Percentiles rank a stretch among this genome's conserved stretches.
Conservation (phyloP, 2,329 filamentous ascomycete genomes). For the Penicillium sp. region DNA sequence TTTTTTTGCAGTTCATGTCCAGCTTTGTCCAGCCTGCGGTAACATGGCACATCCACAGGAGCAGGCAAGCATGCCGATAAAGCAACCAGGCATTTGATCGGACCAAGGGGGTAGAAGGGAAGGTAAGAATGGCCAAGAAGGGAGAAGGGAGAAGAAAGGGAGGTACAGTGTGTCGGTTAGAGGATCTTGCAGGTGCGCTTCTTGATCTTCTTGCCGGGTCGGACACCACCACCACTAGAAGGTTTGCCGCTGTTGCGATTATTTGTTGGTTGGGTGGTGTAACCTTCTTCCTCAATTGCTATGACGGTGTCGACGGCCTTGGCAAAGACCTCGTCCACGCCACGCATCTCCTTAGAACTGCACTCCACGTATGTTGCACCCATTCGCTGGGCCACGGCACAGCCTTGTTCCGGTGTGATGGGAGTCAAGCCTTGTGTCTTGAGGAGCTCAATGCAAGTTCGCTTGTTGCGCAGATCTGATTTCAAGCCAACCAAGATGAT, state of each 20-base stretch:
- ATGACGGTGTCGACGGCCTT: slow-evolving; percentile 89
- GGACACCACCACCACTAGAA: slow-evolving; percentile 47
- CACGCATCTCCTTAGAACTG: slow-evolving; percentile 92
- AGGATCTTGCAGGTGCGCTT: slow-evolving; percentile 83
- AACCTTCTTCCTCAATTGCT: slow-evolving; percentile 72
- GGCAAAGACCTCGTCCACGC: slow-evolving; percentile 96
- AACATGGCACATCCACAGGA: slow-evolving; percentile 33
- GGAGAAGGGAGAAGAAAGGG: slow-evolving; percentile 19
- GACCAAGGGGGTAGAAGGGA: slow-evolving; percentile 27
- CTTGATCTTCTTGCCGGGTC: slow-evolving; percentile 70
- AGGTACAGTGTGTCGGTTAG: slow-evolving; percentile 53
- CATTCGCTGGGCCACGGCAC: slow-evolving; percentile 90
- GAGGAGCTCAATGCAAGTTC: slow-evolving; percentile 96
- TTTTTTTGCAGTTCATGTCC: slow-evolving; percentile 31
- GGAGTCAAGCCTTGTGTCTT: slow-evolving; percentile 97
- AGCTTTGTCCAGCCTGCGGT: slow-evolving; percentile 34
- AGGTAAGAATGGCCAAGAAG: slow-evolving; percentile 23
- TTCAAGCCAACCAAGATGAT: slow-evolving; percentile 96
- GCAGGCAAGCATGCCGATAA: slow-evolving; percentile 35
- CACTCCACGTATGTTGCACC: slow-evolving; percentile 96
- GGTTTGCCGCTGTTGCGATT: slow-evolving; percentile 29
- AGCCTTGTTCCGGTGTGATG: slow-evolving; percentile 88
- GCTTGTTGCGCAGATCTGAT: slow-evolving; percentile 93
- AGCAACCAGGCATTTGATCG: slow-evolving; percentile 46
- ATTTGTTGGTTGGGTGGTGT: slow-evolving; percentile 40